These are phyloP conservation scores for Sarcomyxa edulis DNA, from an alignment of 768 basidiomycete species.

Conservation along the genomic window DNA sequence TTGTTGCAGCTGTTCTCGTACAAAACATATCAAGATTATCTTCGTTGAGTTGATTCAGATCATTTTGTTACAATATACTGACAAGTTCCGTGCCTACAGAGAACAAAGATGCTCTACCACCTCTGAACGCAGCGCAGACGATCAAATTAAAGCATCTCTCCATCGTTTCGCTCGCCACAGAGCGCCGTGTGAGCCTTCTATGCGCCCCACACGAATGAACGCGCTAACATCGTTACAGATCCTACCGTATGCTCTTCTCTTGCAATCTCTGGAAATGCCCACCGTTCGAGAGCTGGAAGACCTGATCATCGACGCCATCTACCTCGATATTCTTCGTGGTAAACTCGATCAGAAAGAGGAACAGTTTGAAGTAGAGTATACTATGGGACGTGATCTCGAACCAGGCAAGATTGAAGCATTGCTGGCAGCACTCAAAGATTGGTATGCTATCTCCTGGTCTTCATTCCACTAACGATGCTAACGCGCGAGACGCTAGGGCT, in stretches of 20 bases:
- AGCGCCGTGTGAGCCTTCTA: constrained; percentile 62
- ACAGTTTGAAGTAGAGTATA: constrained; percentile 88
- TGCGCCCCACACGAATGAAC: no score
- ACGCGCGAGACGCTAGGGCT: constrained; percentile 40
- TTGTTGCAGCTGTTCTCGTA: constrained; percentile 88
- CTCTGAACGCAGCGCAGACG: constrained; percentile 66
- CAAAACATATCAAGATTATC: constrained; percentile 80
- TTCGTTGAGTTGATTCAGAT: constrained; percentile 36
- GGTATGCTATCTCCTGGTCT: constrained; percentile 32
- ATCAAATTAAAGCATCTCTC: constrained; percentile 92
- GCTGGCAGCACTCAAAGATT: constrained; percentile 57
- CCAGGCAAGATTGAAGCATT: constrained; percentile 61
- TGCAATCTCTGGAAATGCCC: constrained; percentile 65
- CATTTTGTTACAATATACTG: background rate
- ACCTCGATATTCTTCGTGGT: constrained; percentile 83
- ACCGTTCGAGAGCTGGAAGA: constrained; percentile 90
- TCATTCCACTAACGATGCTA: background rate
- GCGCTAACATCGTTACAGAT: constrained; percentile 46
- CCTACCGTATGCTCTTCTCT: constrained; percentile 73
- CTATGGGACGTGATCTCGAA: constrained; percentile 88
- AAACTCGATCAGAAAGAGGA: constrained; percentile 91
- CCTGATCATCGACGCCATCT: constrained; percentile 95
- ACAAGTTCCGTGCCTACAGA: constrained; percentile 37
- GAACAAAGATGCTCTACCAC: constrained; percentile 59
- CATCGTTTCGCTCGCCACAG: constrained; percentile 76